phyloP scores from a whole-genome alignment of 306 rosid species.

The Quillaja saponaria region DNA sequence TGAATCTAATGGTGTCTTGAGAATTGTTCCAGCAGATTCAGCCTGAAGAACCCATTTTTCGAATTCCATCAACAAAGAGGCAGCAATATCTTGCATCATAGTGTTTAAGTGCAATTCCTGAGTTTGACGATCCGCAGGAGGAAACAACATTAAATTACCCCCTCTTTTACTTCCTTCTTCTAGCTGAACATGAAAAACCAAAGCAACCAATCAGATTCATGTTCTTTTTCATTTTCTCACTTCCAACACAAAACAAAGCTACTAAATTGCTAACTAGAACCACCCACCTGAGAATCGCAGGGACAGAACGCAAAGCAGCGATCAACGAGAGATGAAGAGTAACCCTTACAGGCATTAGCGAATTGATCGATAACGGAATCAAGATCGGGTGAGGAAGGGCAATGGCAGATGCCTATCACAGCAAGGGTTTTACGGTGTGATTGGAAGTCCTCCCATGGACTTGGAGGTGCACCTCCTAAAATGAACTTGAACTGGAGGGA shows the following conservation, averaged over 20 bases:
- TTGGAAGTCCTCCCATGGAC: slow-evolving; percentile 98
- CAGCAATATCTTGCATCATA: slow-evolving; percentile 98
- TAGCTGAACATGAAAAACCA: slow-evolving; percentile 46
- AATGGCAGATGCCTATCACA: slow-evolving; percentile 78
- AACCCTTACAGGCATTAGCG: slow-evolving; percentile 47
- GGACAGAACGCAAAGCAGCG: slow-evolving; percentile 95
- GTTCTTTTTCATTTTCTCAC: not conserved
- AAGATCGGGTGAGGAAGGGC: slow-evolving; percentile 92
- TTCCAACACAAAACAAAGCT: not conserved
- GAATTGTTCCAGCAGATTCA: slow-evolving; percentile 92
- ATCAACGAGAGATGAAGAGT: slow-evolving; percentile 69
- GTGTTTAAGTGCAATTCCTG: slow-evolving; percentile 87
- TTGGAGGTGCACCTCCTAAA: slow-evolving; percentile 75
- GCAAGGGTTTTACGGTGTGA: slow-evolving; percentile 88
- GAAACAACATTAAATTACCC: slow-evolving; percentile 83
- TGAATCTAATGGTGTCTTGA: slow-evolving; percentile 96
- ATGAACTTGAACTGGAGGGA: slow-evolving; percentile 80
- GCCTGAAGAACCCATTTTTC: slow-evolving; percentile 99
- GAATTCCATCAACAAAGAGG: slow-evolving; percentile 85
- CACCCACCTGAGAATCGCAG: slow-evolving; percentile 70
- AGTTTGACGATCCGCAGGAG: slow-evolving; percentile 82
- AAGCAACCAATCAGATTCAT: not conserved
- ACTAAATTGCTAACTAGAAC: not conserved
- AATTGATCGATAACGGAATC: slow-evolving; percentile 54
- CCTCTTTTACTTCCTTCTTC: slow-evolving; percentile 81